Evolutionary conservation across 2,329 filamentous ascomycete genomes (phyloP), one percentile per base, ranked within the genome.

Genomic region (Cercospora beticola): DNA sequence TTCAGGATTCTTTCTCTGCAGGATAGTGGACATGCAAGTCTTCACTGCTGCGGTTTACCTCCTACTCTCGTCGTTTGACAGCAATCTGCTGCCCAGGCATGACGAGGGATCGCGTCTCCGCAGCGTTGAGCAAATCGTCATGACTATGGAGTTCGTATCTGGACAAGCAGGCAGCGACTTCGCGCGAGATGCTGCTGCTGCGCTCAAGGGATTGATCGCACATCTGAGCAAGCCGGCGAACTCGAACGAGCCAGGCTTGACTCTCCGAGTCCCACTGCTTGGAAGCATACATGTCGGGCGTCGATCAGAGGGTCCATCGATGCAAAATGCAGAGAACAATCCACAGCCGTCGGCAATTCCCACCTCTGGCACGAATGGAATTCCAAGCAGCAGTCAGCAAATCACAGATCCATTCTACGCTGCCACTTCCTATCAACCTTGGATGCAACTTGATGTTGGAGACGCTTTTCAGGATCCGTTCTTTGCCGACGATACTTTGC

Each of bases 1-100:
- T 2, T 26, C 63, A 7, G 74, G 75, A 5, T 77, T 77, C 69
- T 77, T 76, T 49, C 59, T 74, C 7, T 70, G 66, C 59, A 69
- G 74, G 2, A 67, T 76, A 33, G 59, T 76, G 10, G 75, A 76
- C 58, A 69, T 77, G 67, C 75, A 77, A 49, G 71, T 73, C 58
- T 71, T 76, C 21, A 74, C 74, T 2, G 74, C 72, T 10, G 72
- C 73, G 1, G 65, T 73, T 6, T 75, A 74, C 61, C 65, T 77
- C 9, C 64, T 73, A 7, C 69, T 73, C n/a, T 66, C 67, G 23
- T 57, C 61, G 31, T 67, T 59, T 28, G 56, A 63, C 18, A 12
- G 49, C 65, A 21, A 31, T 26, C 43, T 43, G 5, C 28, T 56
- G 21, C 36, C 62, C 23, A 21, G 30, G 63, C 18, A 46, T n/a